Conservation (phyloP, 78 protist species). For the Dictyostelium intermedium region DNA sequence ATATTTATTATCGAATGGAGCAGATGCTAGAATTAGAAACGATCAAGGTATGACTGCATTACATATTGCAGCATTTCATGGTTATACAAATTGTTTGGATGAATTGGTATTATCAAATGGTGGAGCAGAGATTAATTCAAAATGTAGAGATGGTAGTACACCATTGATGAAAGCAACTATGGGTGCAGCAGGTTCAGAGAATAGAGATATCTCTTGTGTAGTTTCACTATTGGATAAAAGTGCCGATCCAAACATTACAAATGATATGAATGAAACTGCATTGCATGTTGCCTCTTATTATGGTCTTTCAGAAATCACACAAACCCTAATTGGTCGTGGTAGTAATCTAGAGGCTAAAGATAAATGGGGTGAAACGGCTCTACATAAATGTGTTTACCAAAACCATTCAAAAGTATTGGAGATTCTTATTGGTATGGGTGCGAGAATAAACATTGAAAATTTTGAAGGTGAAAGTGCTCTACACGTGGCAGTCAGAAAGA, state of each 20-base stretch:
- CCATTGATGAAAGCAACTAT: conserved; percentile 46
- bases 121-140: conserved; percentile 34
- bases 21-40: conserved; percentile 29
- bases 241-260: conserved; percentile 65
- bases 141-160: conserved; percentile 55
- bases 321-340: conserved; percentile 47
- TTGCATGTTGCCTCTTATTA: conserved; percentile 38
- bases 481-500: conserved; percentile 27
- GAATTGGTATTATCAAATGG: conserved; percentile 11
- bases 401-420: conserved; percentile 16
- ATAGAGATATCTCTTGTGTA: background rate
- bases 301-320: conserved; percentile 42
- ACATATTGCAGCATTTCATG: conserved; percentile 66
- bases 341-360: conserved; percentile 56
- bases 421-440: conserved; percentile 54
- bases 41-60: conserved; percentile 68
- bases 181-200: conserved; percentile 45
- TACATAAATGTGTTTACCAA: conserved; percentile 42
- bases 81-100: background rate
- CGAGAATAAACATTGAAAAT: conserved; percentile 18
- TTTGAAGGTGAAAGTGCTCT: conserved; percentile 59
- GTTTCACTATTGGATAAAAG: conserved; percentile 36
- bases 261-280: conserved; percentile 28
- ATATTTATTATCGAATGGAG: conserved; percentile 24
- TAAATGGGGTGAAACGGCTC: conserved; percentile 62